These are phyloP conservation scores for Pseudogymnoascus sp. DNA, from an alignment of 2,329 filamentous ascomycete species.

Conservation along the genomic window DNA sequence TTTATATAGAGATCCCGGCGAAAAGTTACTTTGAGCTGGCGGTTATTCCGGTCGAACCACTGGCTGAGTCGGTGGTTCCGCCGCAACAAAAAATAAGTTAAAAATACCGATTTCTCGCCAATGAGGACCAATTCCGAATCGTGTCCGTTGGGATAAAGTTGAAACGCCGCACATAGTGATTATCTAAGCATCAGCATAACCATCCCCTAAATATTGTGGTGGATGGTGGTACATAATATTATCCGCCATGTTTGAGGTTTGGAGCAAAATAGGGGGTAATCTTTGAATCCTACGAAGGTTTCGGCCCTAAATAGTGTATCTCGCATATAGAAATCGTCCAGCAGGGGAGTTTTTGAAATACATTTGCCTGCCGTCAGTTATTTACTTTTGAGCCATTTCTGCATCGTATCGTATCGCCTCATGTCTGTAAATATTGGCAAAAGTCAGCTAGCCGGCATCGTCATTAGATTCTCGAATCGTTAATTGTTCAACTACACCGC, in stretches of 20 bases:
- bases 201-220: neutral
- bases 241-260: neutral
- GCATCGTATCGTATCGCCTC: neutral
- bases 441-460: neutral
- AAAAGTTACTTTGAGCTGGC: neutral
- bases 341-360: neutral
- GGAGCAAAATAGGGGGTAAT: neutral
- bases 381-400: neutral
- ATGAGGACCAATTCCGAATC: neutral
- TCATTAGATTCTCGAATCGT: neutral
- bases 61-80: too few species aligned
- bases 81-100: too few species aligned
- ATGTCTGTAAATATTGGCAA: neutral
- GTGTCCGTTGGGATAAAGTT: neutral
- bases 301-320: neutral
- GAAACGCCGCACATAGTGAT: neutral
- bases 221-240: neutral
- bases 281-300: neutral
- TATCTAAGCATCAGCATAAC: too few species aligned
- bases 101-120: slow-evolving; percentile 1
- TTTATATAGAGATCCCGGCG: neutral
- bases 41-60: neutral
- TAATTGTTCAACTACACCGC: too few species aligned
- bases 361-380: neutral
- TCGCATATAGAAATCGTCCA: neutral